phyloP scores from a whole-genome alignment of 371 early-diverging fungal genomes.

The Rhizomucor pusillus region DNA sequence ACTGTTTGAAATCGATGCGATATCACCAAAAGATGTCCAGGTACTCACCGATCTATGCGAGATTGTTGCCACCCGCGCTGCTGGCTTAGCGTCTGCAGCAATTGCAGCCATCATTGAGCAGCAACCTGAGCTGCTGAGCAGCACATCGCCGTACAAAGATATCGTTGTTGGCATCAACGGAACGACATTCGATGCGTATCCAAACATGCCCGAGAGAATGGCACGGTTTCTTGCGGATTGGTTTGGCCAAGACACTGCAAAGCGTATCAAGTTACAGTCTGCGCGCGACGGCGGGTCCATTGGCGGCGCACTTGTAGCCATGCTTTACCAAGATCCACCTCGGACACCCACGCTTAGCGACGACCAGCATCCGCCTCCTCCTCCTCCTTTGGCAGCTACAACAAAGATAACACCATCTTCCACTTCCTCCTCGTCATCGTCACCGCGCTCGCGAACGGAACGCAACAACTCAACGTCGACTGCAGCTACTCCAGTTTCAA shows the following conservation, averaged over 20 bases:
- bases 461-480: no score
- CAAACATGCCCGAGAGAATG: slow-evolving; percentile 41
- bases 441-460: no score
- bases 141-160: slow-evolving; percentile 6
- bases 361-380: no score
- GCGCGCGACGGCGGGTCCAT: slow-evolving; percentile 46
- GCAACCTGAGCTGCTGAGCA: slow-evolving; percentile 14
- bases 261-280: slow-evolving; percentile 28
- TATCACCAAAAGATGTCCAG: slow-evolving; percentile 26
- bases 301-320: slow-evolving; percentile 43
- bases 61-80: slow-evolving; percentile 29
- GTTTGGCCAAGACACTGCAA: slow-evolving; percentile 26
- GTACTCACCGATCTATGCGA: slow-evolving; percentile 22
- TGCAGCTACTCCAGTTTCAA: no score
- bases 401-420: no score
- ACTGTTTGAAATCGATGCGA: not conserved
- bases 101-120: slow-evolving; percentile 39
- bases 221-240: slow-evolving; percentile 20
- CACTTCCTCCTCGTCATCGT: no score
- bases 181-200: slow-evolving; percentile 38
- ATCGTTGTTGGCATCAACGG: slow-evolving; percentile 37
- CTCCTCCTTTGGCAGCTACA: no score
- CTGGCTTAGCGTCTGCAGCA: slow-evolving; percentile 29
- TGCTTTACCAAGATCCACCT: slow-evolving; percentile 18
- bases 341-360: not conserved